Base-by-base conservation (phyloP, 225 moss, liverwort and hornwort species). In the Straminergon stramineum region DNA sequence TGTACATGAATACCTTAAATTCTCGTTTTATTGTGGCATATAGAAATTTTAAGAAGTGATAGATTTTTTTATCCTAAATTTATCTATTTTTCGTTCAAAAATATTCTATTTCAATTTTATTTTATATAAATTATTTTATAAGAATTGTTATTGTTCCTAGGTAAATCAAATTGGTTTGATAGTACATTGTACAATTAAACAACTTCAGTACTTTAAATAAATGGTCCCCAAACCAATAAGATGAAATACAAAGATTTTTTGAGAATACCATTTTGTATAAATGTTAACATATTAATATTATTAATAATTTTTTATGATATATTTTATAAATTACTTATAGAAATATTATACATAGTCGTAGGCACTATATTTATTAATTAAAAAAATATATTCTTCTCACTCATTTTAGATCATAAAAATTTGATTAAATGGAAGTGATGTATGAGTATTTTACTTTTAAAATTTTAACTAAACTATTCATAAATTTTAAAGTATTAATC, bases 281-380 rank as follows among this genome's bases (percentile, higher is more conserved):
- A 17, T 17, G 4, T 0, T 27, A 43, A 43, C 0, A 0, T 71
- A 15, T 26, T 41, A 52, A 13, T 52, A 13, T 52, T 21, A 21
- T 32, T 32, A 24, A 41, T 8, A 24, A 5, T 8, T 14, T 14
- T 23, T 69, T 37, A 8, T 24, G 1, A 13, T 51, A 19, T 20
- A 12, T 53, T 24, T 52, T 45, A 6, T 45, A 45, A 14, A 3
- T 53, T 5, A 11, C 21, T 22, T 53, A 34, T 5, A 14, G 0
- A 22, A 35, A 77, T 34, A 8, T 3, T 17, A 17, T 45, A 28
- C 5, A 52, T 52, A 21, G 2, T 2, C 34, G 1, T 32, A 76
- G 32, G 2, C 0, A 13, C 1, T 20, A 7, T 20, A 11, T 3
- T 75, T 21, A 45, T 45, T 45, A 6, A 34, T 52, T 12, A 34